These are phyloP conservation scores for Nepenthes gracilis DNA, from an alignment of 148 eudicot genomes.

Conservation along the genomic window DNA sequence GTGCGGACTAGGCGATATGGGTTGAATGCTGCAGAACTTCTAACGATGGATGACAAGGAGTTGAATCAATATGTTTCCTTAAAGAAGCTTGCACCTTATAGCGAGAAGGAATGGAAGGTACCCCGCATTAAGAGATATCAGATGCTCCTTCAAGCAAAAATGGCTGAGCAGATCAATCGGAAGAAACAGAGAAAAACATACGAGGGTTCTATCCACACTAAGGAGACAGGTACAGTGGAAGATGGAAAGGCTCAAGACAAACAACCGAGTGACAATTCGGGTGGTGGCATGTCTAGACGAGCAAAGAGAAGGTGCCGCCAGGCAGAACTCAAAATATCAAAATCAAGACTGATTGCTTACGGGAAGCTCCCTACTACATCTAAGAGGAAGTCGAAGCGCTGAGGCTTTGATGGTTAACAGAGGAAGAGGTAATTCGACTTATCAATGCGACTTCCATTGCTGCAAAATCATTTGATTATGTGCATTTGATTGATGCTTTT, in stretches of 20 bases:
- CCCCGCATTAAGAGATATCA: conserved; percentile 28
- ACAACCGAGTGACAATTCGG: conserved; percentile 21
- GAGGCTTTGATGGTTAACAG: background rate
- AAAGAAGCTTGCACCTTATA: conserved; percentile 82
- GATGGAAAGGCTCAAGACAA: conserved; percentile 11
- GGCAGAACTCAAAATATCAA: conserved; percentile 32
- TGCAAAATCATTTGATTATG: too few relatives aligned
- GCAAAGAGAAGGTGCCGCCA: conserved; percentile 40
- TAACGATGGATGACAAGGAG: conserved; percentile 69
- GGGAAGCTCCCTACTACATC: conserved; percentile 38
- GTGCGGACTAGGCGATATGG: conserved; percentile 54
- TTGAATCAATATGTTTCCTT: conserved; percentile 77
- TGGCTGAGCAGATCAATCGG: conserved; percentile 9
- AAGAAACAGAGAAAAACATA: conserved; percentile 18
- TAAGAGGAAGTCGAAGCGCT: conserved; percentile 44
- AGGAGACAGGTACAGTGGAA: conserved; percentile 3
- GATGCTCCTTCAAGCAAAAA: conserved; percentile 21
- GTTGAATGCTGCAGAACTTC: conserved; percentile 42
- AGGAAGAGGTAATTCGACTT: too few relatives aligned
- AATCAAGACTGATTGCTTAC: conserved; percentile 45
- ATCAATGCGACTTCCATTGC: too few relatives aligned
- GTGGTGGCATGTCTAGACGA: conserved; percentile 26
- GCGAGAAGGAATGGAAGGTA: conserved; percentile 78
- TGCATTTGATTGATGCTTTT: too few relatives aligned
- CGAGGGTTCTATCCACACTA: conserved; percentile 8